Percentiles rank a stretch among this genome's conserved stretches.
Conservation (phyloP, 495 filamentous ascomycete species). For the Lichina pygmaea region DNA sequence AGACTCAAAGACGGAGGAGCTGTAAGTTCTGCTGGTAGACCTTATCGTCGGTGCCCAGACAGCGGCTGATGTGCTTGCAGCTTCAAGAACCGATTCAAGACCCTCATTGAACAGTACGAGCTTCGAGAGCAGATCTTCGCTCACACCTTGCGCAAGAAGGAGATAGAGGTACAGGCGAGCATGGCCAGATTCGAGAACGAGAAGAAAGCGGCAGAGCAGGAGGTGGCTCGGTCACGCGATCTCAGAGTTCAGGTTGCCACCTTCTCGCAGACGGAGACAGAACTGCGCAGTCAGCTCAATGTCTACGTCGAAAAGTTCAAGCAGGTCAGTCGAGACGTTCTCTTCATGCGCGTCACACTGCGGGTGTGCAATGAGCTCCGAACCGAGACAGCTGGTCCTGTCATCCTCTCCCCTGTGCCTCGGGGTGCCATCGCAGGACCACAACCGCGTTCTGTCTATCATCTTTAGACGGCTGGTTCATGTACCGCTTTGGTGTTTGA, state of each 20-base stretch:
- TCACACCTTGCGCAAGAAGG: conserved; percentile 69
- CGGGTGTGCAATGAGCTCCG: too few species aligned
- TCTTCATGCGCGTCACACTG: not conserved
- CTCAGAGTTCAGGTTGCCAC: conserved; percentile 79
- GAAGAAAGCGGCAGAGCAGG: conserved; percentile 60
- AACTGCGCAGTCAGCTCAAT: conserved; percentile 82
- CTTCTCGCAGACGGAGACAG: conserved; percentile 85
- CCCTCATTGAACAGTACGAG: conserved; percentile 85
- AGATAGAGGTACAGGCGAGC: conserved; percentile 84
- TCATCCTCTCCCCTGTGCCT: too few species aligned
- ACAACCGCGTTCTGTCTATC: too few species aligned
- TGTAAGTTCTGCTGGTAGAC: conserved; percentile 26
- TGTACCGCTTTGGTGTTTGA: too few species aligned
- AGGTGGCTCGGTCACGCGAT: conserved; percentile 49
- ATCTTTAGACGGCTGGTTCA: too few species aligned
- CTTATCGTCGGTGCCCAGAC: not conserved
- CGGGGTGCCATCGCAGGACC: too few species aligned
- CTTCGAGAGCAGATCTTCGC: conserved; percentile 79
- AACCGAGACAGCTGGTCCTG: too few species aligned
- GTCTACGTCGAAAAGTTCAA: conserved; percentile 99
- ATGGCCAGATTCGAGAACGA: conserved; percentile 68
- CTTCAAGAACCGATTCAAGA: conserved; percentile 74
- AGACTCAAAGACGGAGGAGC: conserved; percentile 61
- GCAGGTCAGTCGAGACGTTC: conserved; percentile 38
- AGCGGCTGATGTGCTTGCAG: conserved; percentile 15